Conservation (phyloP, 2,329 filamentous ascomycete species). For the Chaetomiaceae sp. region DNA sequence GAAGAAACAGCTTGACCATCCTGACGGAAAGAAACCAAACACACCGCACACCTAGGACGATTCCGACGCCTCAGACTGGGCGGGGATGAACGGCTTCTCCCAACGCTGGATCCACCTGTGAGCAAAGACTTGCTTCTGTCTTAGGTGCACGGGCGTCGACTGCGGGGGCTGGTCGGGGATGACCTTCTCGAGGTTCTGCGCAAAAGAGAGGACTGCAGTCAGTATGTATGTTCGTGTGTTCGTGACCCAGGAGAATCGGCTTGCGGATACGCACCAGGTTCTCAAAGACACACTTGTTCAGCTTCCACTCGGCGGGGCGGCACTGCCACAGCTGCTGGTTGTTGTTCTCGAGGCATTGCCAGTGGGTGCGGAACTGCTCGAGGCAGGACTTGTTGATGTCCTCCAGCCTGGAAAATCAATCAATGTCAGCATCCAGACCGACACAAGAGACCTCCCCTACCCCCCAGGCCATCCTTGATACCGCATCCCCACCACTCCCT, state of each 20-base stretch:
- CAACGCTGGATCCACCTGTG: slow-evolving; percentile 34
- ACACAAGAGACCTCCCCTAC: background rate
- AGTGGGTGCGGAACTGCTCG: slow-evolving; percentile 85
- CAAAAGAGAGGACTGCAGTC: background rate
- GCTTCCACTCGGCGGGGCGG: slow-evolving; percentile 75
- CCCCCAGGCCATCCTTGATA: too few relatives aligned
- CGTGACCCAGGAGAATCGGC: too few relatives aligned
- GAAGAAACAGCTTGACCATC: background rate
- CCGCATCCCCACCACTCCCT: too few relatives aligned
- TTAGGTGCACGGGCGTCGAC: slow-evolving; percentile 68
- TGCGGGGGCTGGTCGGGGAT: slow-evolving; percentile 69
- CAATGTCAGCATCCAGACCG: background rate
- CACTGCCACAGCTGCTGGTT: slow-evolving; percentile 99
- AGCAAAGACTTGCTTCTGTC: slow-evolving; percentile 58
- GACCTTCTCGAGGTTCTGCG: slow-evolving; percentile 72
- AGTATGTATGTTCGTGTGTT: background rate
- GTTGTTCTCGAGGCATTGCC: slow-evolving; percentile 92
- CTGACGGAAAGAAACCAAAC: background rate
- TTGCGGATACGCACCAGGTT: slow-evolving; percentile 67
- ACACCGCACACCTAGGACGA: slow-evolving; percentile 20
- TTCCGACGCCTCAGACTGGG: slow-evolving; percentile 21
- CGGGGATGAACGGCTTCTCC: slow-evolving; percentile 29
- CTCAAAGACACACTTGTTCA: slow-evolving; percentile 94
- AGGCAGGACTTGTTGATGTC: slow-evolving; percentile 96
- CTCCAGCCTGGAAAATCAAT: slow-evolving; percentile 59